Evolutionary conservation across 1,284 basidiomycete species (phyloP), one percentile per base, ranked within the genome.

Genomic region (Cutaneotrichosporon cutaneum): DNA sequence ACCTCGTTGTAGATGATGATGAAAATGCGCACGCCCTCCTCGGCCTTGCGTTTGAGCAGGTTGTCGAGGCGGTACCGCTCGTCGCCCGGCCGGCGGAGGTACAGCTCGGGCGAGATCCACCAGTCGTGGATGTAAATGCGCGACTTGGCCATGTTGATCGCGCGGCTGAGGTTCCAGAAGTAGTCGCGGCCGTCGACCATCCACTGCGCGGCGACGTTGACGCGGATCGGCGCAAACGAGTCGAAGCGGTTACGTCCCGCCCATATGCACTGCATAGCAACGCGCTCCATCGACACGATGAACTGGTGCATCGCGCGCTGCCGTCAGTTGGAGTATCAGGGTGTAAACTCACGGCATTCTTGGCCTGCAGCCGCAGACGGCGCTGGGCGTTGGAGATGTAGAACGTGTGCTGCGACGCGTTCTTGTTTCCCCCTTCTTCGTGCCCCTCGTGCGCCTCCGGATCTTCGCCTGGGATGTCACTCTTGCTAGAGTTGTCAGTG

Each of bases 121-220:
- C 94, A 96, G 78, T 94, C 92, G 73, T 96, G 93, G 45, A 96
- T 95, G 73, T 92, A 92, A 63, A 94, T 91, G 26, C 83, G 85
- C 70, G 96, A 90, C 73, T 89, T 90, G 3, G 96, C 95, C 70
- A 96, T 85, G 55, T 91, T 82, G 57, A 99, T 90, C 0, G 96
- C 95, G 53, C 92, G 86, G 33, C 92, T 93, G n/a, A 99, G 81
- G 74, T 95, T 95, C 94, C 94, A 97, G 80, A 92, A 94, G 75
- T 97, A 97, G 75, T 97, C 94, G 18, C 94, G 87, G 8, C 95
- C 96, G 79, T 99, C 96, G n/a, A 98, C 94, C 4, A 99, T 86
- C 96, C 96, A 99, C 72, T 98, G 95, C 0, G 94, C 91, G 39
- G 92, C 89, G 2, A 94, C 94, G 72, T 98, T 94, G 71, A 92